Conservation (phyloP, 179 eudicot genomes). For the Amaranthus tricolor region DNA sequence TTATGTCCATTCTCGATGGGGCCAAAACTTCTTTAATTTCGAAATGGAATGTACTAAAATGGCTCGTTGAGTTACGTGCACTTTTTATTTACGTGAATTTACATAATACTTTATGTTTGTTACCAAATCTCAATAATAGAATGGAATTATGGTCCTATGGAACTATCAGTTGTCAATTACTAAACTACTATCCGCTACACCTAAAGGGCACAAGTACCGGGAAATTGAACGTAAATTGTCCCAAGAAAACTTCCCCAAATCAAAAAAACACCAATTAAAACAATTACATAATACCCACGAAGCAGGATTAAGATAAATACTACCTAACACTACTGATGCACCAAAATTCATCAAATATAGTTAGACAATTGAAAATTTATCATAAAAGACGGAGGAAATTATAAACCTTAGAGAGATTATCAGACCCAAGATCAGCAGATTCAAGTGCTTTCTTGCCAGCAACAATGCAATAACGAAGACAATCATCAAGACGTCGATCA, state of each 20-base stretch:
- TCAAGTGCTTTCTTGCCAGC: slow-evolving; percentile 84
- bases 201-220: not conserved
- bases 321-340: not conserved
- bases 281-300: not conserved
- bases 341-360: not conserved
- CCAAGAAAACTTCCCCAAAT: not conserved
- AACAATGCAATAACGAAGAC: slow-evolving; percentile 68
- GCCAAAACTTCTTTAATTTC: too few relatives aligned
- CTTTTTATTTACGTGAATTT: too few relatives aligned
- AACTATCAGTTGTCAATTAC: too few relatives aligned
- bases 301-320: not conserved
- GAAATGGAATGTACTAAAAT: too few relatives aligned
- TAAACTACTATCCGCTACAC: too few relatives aligned
- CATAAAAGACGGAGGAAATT: not conserved
- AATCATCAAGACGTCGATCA: slow-evolving; percentile 71
- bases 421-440: slow-evolving; percentile 58
- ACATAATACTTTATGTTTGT: too few relatives aligned
- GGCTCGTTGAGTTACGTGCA: too few relatives aligned
- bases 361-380: not conserved
- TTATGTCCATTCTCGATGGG: too few relatives aligned
- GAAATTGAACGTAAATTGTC: not conserved
- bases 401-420: slow-evolving; percentile 45
- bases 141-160: too few relatives aligned
- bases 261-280: not conserved
- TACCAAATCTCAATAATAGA: too few relatives aligned